Evolutionary conservation across 176 grass and related monocot species (phyloP), one percentile per base, ranked within the genome.

Genomic region (Cymbopogon citratus): DNA sequence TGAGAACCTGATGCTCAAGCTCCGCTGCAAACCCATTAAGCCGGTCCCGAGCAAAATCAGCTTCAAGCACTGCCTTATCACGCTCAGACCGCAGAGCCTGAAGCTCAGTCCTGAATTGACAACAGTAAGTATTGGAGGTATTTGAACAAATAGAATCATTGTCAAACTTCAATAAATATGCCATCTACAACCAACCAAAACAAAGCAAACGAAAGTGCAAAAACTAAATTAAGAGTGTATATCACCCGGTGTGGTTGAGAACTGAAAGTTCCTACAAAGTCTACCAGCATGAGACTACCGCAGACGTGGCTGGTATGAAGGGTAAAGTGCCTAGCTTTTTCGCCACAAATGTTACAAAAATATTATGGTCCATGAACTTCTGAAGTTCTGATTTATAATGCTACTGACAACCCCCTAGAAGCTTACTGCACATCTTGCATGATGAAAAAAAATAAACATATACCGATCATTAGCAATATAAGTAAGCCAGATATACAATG

Each of bases 1-100:
- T 23, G 19, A 80, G 66, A 76, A 99, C 96, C 96, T 99, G 96
- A 56, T 91, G 83, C 23, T 99, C 96, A 83, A 99, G 81, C 85
- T 99, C 96, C 7, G 59, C 81, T 73, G 81, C 84, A 81, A 84
- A 93, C 73, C 85, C 87, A 61, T 99, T 91, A 68, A 95, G 89
- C 3, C 89, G 87, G n/a, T 93, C 91, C 77, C 84, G 90, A 84
- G 93, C 85, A 85, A 99, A 99, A 38, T 88, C 85, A 74, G 87
- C 90, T 89, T 99, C 93, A 57, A 99, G 85, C 15, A 85, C 65
- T 62, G 85, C 87, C 80, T 91, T 99, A 78, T 96, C 97, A 52
- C 85, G 87, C 71, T 99, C 93, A 81, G 82, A 88, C 26, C 91
- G 80, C 48, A 91, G 78, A 34, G 89, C 45, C 18, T 59, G 23